Evolutionary conservation across 2,329 filamentous ascomycete species (phyloP), one percentile per base, ranked within the genome.

Genomic region (Thielaviopsis euricoi): DNA sequence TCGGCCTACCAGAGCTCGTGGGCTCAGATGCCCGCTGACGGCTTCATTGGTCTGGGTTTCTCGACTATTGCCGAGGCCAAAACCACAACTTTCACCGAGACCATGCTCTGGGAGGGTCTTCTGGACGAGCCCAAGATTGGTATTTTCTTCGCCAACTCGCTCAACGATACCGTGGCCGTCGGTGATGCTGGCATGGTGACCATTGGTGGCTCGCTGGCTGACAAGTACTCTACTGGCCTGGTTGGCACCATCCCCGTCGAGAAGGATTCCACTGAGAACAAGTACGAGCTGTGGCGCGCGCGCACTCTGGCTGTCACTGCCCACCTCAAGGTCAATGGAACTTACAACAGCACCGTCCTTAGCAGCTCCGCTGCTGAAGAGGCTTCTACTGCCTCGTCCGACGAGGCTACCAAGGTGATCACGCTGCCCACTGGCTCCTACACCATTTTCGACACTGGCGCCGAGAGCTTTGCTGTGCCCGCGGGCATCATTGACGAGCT

Each of bases 31-130:
- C 61, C 69, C 0, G 66, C 64, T 3, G 66, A 70, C 51, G 69
- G 70, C 22, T 70, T 71, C 61, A 56, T 71, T 33, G 69, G 70
- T 0, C 62, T 71, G 2, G 65, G 64, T 1, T 71, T 71, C 29
- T 60, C 62, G 17, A 65, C 64, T 22, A 70, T 70, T 51, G 52
- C 64, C 9, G 67, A 66, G 4, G 65, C 63, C 15, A 62, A 62
- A 40, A 64, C 68, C 0, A 62, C 62, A 2, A 68, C 69, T 0
- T 19, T 71, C 13, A 64, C 68, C 13, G 68, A 71, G 60, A 65
- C 66, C 6, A 59, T 71, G 40, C 64, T 71, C 62, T 56, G 60
- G 33, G 55, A 65, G 1, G 63, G 63, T 57, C 26, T 64, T 23
- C 61, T 70, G n/a, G 68, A 69, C 60, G 37, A 64, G 46, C 65